Base-by-base conservation (phyloP, 2,329 filamentous ascomycete genomes). In the Fusarium brachygibbosum region DNA sequence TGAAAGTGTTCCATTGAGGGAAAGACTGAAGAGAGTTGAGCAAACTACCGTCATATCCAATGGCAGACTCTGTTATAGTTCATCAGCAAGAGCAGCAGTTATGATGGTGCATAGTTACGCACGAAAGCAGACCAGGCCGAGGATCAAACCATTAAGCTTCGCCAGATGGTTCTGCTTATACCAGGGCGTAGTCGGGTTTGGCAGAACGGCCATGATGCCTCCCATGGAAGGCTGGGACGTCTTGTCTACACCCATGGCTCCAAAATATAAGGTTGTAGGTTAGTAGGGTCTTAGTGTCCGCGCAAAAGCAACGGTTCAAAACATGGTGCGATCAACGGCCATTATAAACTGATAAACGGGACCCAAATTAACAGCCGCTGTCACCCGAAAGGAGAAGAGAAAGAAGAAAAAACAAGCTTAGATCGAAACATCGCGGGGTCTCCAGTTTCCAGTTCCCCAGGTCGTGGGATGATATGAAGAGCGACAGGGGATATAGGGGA, bases 121-220 rank as follows among this genome's bases (percentile, higher is more conserved):
- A 63, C 60, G 60, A 13, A 63, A 63, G 58, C 58, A 63, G 3
- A 63, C 42, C 3, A 63, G 19, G 1, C 60, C 60, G 12, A 63
- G 37, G 8, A 63, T 63, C 28, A 63, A 34, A 5, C n/a, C 13
- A 28, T 63, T 63, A 1, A 63, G 60, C 11, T 37, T 63, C 4
- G 55, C 25, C 3, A 63, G 17, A 14, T 63, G 60, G 4, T 21
- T 29, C 9, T 63, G 58, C 37, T 49, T 63, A 10, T 63, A 63
- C 60, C 60, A 63, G 2, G 60, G 42, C 13, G 28, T 49, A 2
- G 42, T 58, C 6, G 38, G 60, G 13, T 63, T 63, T 3, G 60
- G 60, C 4, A 63, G 28, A 9, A 63, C 50, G 8, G 60, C 60
- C 21, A 44, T 31, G 4, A 63, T 28, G 0, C 58, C 60, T 1